Base-by-base conservation (phyloP, 345 rosid genomes). In the Clausena lansium region DNA sequence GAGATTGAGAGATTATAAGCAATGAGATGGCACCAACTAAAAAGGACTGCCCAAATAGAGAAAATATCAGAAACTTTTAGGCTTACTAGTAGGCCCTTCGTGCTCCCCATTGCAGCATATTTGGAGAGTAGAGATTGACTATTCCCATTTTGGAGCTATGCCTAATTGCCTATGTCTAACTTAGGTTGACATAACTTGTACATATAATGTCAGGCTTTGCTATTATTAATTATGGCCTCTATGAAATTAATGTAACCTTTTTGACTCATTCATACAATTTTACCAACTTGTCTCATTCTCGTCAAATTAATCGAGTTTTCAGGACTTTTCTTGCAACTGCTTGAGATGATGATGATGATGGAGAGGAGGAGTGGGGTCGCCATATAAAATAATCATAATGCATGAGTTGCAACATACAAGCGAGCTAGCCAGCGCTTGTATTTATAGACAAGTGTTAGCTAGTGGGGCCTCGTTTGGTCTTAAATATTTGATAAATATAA, bases 1-100 rank as follows among this genome's bases (percentile, higher is more conserved):
- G 3, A 35, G 69, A 65, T 5, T 11, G 50, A 45, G 17, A 2
- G 41, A 19, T 2, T 14, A 2, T 9, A 9, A 11, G 65, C 69
- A 33, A 58, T 76, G 82, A 36, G 75, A 71, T 77, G 81, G 81
- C 81, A 64, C 62, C 86, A 65, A 83, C 83, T 74, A 25, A 62
- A 45, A 4, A 50, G 52, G 82, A 71, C 74, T 70, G 65, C 64
- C 70, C 70, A 63, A 32, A 74, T 13, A 38, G 19, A 58, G 70
- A 57, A 39, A 20, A 58, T 27, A 45, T 45, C 27, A 5, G 2
- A 25, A 59, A 25, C 61, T 24, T 2, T 24, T 7, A 25, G n/a
- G 39, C 36, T 27, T 47, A 17, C 71, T 45, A 50, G 70, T 71
- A 65, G 80, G 80, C 7, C 80, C 67, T 24, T 64, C 36, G 24